Percentiles rank a stretch among this genome's conserved stretches.
Conservation (phyloP, 2,329 filamentous ascomycete species). For the Ustilaginoidea virens region DNA sequence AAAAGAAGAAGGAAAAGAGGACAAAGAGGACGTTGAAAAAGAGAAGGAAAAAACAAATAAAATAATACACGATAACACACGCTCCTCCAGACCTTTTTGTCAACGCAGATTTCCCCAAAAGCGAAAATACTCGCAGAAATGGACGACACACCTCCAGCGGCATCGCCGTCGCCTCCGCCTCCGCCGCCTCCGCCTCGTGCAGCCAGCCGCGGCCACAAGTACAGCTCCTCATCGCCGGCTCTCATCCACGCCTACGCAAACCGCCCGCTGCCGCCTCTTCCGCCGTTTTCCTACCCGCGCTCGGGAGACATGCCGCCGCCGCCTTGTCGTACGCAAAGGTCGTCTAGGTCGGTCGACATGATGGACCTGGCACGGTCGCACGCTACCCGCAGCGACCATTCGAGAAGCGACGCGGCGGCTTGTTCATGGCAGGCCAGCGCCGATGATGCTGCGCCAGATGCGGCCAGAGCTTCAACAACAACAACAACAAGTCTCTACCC, state of each 20-base stretch:
- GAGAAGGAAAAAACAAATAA: no score
- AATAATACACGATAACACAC: no score
- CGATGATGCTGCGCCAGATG: not conserved
- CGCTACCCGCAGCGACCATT: no score
- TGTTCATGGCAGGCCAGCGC: not conserved
- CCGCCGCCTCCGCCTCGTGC: not conserved
- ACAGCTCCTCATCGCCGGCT: conserved; percentile 4
- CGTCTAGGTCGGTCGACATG: no score
- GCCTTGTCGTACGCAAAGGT: not conserved
- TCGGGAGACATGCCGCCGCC: not conserved
- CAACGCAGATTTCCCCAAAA: no score
- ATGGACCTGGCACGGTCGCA: no score
- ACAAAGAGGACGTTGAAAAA: no score
- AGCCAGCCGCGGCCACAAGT: conserved; percentile 1
- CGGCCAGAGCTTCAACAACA: no score
- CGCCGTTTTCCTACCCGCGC: conserved; percentile 1
- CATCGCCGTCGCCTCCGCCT: not conserved
- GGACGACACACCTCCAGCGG: not conserved
- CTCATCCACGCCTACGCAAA: conserved; percentile 7
- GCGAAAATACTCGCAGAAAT: no score
- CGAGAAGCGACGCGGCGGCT: not conserved
- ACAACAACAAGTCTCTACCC: no score
- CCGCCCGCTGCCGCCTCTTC: conserved; percentile 9
- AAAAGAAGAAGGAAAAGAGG: no score
- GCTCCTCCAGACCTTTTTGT: no score